Conservation (phyloP, 1,284 basidiomycete genomes). For the Melampsora abietis-canadensis region DNA sequence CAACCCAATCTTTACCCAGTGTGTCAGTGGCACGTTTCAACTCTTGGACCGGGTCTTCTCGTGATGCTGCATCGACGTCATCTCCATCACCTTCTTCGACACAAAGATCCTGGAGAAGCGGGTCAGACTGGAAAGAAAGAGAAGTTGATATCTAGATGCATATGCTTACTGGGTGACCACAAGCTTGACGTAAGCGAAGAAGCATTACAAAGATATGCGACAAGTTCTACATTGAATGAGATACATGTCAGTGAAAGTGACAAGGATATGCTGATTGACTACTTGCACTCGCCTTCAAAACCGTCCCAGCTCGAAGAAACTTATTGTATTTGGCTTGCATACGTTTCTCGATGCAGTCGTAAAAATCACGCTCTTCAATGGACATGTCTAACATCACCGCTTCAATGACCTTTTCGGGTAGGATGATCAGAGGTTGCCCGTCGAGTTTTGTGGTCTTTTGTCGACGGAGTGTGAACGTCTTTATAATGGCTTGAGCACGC, state of each 20-base stretch:
- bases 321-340: slow-evolving; percentile 63
- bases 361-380: slow-evolving; percentile 62
- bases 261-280: not conserved
- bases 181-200: slow-evolving; percentile 26
- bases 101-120: slow-evolving; percentile 6
- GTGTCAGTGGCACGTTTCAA: slow-evolving; percentile 8
- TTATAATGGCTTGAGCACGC: slow-evolving; percentile 63
- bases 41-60: slow-evolving; percentile 2
- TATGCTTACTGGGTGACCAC: slow-evolving; percentile 25
- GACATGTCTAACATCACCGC: slow-evolving; percentile 56
- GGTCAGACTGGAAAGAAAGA: not conserved
- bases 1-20: slow-evolving; percentile 18
- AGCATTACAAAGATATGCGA: slow-evolving; percentile 25
- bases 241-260: not conserved
- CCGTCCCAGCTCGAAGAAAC: slow-evolving; percentile 57
- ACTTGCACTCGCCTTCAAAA: slow-evolving; percentile 52
- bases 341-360: slow-evolving; percentile 59
- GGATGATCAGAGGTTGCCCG: slow-evolving; percentile 19
- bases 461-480: slow-evolving; percentile 62
- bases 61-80: not conserved
- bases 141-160: not conserved
- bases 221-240: not conserved
- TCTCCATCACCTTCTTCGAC: slow-evolving; percentile 10
- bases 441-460: slow-evolving; percentile 62
- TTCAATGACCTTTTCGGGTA: slow-evolving; percentile 22